Conservation (phyloP, 2,329 filamentous ascomycete genomes). For the Fusarium verrucosum region DNA sequence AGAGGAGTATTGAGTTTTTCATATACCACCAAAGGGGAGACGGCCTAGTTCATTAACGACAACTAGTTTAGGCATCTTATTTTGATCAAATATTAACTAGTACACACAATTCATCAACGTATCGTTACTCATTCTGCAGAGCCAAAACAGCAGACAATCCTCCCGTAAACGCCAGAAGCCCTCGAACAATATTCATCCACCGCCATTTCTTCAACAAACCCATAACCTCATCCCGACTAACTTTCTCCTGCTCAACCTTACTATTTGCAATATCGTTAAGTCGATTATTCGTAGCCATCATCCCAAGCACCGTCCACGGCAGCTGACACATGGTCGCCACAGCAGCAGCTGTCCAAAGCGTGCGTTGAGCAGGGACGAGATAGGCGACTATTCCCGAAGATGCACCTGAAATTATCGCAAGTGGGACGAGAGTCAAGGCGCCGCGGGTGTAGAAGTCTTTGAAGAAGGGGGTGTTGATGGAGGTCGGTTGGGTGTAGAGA, state of each 20-base stretch:
- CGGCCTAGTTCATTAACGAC: not conserved
- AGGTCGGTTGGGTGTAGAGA: slow-evolving; percentile 24
- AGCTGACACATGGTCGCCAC: slow-evolving; percentile 19
- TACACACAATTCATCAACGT: not conserved
- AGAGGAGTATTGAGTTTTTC: slow-evolving; percentile 1
- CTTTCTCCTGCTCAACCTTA: slow-evolving; percentile 20
- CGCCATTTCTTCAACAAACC: slow-evolving; percentile 27
- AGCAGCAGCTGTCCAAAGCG: slow-evolving; percentile 20
- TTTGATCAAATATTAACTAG: not conserved
- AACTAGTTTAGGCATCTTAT: not conserved
- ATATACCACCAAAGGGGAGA: slow-evolving; percentile 12
- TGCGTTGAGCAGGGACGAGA: slow-evolving; percentile 26
- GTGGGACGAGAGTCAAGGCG: slow-evolving; percentile 18
- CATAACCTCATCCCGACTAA: slow-evolving; percentile 16
- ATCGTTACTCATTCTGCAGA: slow-evolving; percentile 7
- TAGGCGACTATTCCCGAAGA: slow-evolving; percentile 28
- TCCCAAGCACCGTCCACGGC: slow-evolving; percentile 30
- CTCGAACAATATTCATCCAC: slow-evolving; percentile 36
- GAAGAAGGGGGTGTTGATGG: slow-evolving; percentile 31
- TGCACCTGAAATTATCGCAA: slow-evolving; percentile 17
- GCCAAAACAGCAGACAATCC: slow-evolving; percentile 26
- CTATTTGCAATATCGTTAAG: slow-evolving; percentile 22
- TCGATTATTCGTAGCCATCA: slow-evolving; percentile 33
- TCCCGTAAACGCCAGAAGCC: slow-evolving; percentile 25
- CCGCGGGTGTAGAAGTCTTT: slow-evolving; percentile 31